Base-by-base conservation (phyloP, 495 filamentous ascomycete species). In the Hamigera avellanea region DNA sequence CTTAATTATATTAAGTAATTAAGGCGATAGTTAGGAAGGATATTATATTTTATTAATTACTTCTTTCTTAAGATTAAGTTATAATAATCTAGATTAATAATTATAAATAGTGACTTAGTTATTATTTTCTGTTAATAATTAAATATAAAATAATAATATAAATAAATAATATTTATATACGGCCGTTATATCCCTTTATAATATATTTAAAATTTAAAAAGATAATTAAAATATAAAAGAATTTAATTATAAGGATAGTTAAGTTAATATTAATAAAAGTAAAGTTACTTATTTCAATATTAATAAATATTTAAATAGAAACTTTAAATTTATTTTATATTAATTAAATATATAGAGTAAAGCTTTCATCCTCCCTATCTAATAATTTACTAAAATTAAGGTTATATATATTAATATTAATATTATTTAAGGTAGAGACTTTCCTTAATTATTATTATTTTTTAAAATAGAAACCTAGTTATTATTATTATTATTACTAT, bases 281-380 rank as follows among this genome's bases (percentile, higher is more conserved):
- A 31, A 15, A 29, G 12, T 19, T 13, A 30, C 38, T 43, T 34
- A 21, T 19, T 43, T 14, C 17, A 25, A 26, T 42, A 19, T 42
- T 19, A 14, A 29, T 33, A 14, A 42, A 23, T 6, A 16, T 14
- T 8, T 13, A 13, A 3, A 28, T 6, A 10, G 28, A 13, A 37
- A 42, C 15, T 19, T 4, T 21, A 13, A 19, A 14, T 36, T 14
- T 14, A 37, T 42, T 42, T 12, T 42, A 18, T 2, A 19, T 13
- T 42, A 42, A 9, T 17, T 32, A 5, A 36, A 21, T 36, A 42
- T 28, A 3, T 25, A 42, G n/a, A 42, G 33, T 36, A 36, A 42
- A 42, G 29, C 38, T 40, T 15, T 42, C 40, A 12, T 32, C 31
- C 6, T 36, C 33, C n/a, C 8, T 3, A 12, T 33, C 33, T 14